These are phyloP conservation scores for Rosa chinensis DNA, from an alignment of 306 rosid genomes.

Conservation along the genomic window DNA sequence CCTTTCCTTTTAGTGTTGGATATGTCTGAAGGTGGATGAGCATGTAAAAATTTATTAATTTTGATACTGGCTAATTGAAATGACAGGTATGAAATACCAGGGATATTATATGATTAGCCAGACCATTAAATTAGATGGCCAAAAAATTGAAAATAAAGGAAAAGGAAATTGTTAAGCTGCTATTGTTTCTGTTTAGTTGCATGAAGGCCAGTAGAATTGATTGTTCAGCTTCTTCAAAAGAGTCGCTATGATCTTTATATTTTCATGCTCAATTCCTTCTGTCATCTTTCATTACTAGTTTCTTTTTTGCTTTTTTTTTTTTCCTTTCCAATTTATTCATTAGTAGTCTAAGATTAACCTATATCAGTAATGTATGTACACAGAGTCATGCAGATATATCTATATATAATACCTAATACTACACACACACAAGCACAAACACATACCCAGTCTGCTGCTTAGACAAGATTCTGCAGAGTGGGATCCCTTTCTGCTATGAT, in stretches of 20 bases:
- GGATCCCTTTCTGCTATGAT: neutral
- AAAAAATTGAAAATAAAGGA: neutral
- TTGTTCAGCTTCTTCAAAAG: neutral
- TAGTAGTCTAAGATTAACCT: neutral
- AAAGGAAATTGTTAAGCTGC: slow-evolving; percentile 7
- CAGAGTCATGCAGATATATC: neutral
- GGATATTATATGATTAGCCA: slow-evolving; percentile 4
- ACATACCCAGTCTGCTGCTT: neutral
- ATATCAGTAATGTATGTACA: neutral
- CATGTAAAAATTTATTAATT: slow-evolving; percentile 25
- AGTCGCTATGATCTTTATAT: neutral
- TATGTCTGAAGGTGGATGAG: slow-evolving; percentile 15
- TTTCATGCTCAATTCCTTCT: neutral
- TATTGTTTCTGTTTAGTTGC: slow-evolving; percentile 11
- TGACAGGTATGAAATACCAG: slow-evolving; percentile 8
- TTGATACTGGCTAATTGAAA: slow-evolving; percentile 17
- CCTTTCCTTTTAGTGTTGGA: slow-evolving; percentile 26
- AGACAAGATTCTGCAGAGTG: neutral
- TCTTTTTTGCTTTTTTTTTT: neutral
- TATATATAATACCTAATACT: no score
- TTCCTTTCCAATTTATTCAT: neutral
- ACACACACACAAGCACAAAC: neutral
- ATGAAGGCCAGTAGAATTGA: slow-evolving; percentile 5
- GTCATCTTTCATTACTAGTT: neutral
- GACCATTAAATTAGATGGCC: neutral